Evolutionary conservation across 2,329 filamentous ascomycete species (phyloP), one percentile per base, ranked within the genome.

Genomic region (Exutisphaerella laricina): DNA sequence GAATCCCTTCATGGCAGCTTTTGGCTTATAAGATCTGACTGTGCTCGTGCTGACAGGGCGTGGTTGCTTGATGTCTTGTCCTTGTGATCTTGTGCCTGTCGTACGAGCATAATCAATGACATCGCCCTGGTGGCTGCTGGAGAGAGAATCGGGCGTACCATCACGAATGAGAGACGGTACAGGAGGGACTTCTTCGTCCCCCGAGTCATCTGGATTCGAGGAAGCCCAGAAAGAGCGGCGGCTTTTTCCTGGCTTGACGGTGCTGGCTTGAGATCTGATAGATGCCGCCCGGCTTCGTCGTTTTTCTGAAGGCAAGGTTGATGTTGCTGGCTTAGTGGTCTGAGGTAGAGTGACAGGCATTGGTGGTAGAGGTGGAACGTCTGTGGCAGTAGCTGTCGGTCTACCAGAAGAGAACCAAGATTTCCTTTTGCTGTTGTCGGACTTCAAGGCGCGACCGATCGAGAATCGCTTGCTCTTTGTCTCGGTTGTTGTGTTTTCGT

Each of bases 1-100:
- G 42, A 58, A 59, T 12, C 54, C 52, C 26, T 49, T 50, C 14
- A 50, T 55, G 12, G 56, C 54, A 16, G 50, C 49, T 36, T 43
- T 46, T 1, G 56, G 55, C 8, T 39, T 39, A 38, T 58, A 59
- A 6, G 50, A 51, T 25, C 41, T 50, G n/a, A 49, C 36, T 33
- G 45, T 51, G 23, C 49, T 37, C 9, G 47, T 48, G 22, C 47
- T 50, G n/a, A 55, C n/a, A 5, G 54, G 49, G 6, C 53, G 54
- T 18, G 48, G 33, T 21, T 48, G 26, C 16, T 40, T 43, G 23
- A 14, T 9, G n/a, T 37, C 31, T 22, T 25, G 38, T 16, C 20
- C 34, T 30, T 8, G 17, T 13, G 35, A 25, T 14, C 12, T 42
- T 22, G 28, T 39, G 30, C 16, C 31, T 35, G 20, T 43, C 41